A percentile compares a stretch with the other conserved stretches of the same genome.
phyloP scores from a whole-genome alignment of 1,139 yeast species.

The Candida sanyaensis region DNA sequence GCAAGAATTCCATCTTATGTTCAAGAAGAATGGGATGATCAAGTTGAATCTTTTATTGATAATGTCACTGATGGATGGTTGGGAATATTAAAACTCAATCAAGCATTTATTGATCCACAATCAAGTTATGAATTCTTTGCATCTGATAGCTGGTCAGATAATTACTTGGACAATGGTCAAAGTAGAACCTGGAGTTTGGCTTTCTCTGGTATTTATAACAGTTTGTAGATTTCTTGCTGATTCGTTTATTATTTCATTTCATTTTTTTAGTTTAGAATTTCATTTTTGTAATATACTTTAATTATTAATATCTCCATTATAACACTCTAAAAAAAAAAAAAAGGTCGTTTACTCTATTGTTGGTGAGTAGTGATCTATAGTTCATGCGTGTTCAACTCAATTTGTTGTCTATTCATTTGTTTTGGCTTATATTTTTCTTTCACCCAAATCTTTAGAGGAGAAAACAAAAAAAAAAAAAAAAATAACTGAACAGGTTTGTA shows the following conservation, averaged over 20 bases:
- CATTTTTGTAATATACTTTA: neutral
- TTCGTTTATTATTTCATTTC: neutral
- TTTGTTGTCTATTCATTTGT: too few relatives aligned
- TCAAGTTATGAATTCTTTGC: constrained; percentile 71
- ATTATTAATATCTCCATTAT: too few relatives aligned
- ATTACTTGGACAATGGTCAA: constrained; percentile 82
- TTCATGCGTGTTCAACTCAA: too few relatives aligned
- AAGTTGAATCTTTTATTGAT: constrained; percentile 50
- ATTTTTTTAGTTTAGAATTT: neutral
- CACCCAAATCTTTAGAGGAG: neutral
- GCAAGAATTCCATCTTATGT: constrained; percentile 72
- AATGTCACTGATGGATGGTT: constrained; percentile 79
- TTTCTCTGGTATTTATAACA: constrained; percentile 49
- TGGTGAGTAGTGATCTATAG: too few relatives aligned
- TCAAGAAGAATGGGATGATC: constrained; percentile 74
- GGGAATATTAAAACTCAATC: constrained; percentile 77
- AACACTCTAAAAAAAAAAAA: too few relatives aligned
- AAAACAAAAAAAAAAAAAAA: neutral
- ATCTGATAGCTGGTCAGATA: constrained; percentile 19
- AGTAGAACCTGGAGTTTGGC: constrained; percentile 89
- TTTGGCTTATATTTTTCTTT: too few relatives aligned
- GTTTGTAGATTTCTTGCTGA: neutral
- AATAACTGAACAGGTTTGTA: neutral
- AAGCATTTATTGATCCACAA: constrained; percentile 72
- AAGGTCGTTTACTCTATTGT: too few relatives aligned